Base-by-base conservation (phyloP, 2,329 filamentous ascomycete genomes). In the Colletotrichum brevisporum region DNA sequence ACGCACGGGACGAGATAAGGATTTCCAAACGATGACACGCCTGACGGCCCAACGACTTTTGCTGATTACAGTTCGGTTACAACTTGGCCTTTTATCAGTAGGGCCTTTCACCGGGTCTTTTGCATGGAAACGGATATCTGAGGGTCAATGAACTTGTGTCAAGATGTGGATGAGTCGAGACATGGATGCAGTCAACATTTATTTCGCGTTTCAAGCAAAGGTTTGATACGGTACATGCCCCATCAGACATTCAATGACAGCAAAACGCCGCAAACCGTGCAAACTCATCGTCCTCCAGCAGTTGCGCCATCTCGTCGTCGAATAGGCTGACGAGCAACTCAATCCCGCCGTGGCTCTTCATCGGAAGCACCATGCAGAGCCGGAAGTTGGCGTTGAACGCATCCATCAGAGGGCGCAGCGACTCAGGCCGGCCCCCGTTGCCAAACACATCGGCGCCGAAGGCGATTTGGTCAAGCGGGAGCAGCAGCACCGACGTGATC, bases 401-500 rank as follows among this genome's bases (percentile, higher is more conserved):
- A 54, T 77, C 75, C 26, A 78, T 60, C 63, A 75, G 71, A 1
- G 74, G 77, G 0, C 77, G 71, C 74, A 78, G 72, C 12, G 73
- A 69, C 59, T 78, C 75, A 1, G 75, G 72, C 18, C 67, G 69
- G 3, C 76, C 76, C 2, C 61, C 61, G 24, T 76, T 76, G 9
- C 51, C 73, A 47, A 79, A 78, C 2, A 76, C 57, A 5, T 67
- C 18, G n/a, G 70, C 72, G 1, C 77, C 78, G 53, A 79, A 78
- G 5, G 61, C 63, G 31, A 78, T 71, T 24, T 77, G 75, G 31
- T 68, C 69, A n/a, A 70, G 67, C 27, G 72, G 76, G 51, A 78
- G 72, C 10, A 78, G 61, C 70, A 79, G 74, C 70, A 79, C 72
- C 54, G 77, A 78, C 6, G 75, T 74, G 9, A 78, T 74, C 71